Conservation (phyloP, 495 filamentous ascomycete species). For the Penicillium herquei region DNA sequence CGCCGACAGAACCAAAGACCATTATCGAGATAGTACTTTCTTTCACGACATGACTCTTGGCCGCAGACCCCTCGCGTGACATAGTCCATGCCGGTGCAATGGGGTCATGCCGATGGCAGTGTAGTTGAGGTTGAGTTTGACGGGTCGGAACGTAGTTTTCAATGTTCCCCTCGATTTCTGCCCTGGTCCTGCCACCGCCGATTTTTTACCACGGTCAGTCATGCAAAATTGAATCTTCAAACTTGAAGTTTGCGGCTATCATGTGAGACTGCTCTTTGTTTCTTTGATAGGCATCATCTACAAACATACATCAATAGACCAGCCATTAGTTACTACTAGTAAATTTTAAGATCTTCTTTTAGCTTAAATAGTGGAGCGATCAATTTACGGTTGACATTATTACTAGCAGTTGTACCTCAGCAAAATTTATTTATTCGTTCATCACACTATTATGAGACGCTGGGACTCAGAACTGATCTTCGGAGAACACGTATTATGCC, state of each 20-base stretch:
- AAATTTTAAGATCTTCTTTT: not conserved
- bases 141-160: conserved; percentile 5
- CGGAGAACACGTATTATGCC: conserved; percentile 39
- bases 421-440: conserved; percentile 37
- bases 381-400: no score
- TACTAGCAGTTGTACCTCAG: conserved; percentile 1
- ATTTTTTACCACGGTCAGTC: not conserved
- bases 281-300: no score
- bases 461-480: conserved; percentile 40
- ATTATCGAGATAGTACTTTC: conserved; percentile 60
- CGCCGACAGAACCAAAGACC: conserved; percentile 64
- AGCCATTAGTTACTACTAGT: not conserved
- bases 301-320: no score
- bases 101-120: conserved; percentile 35
- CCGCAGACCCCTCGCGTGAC: conserved; percentile 57
- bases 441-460: conserved; percentile 49
- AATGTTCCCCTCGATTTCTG: not conserved
- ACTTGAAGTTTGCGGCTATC: no score
- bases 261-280: no score
- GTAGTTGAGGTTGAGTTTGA: conserved; percentile 8
- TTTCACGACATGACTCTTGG: conserved; percentile 62
- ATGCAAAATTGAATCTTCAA: not conserved
- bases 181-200: conserved; percentile 13
- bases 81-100: conserved; percentile 50
- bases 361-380: not conserved